Conservation (phyloP, 768 basidiomycete genomes). For the Hebeloma cylindrosporum region DNA sequence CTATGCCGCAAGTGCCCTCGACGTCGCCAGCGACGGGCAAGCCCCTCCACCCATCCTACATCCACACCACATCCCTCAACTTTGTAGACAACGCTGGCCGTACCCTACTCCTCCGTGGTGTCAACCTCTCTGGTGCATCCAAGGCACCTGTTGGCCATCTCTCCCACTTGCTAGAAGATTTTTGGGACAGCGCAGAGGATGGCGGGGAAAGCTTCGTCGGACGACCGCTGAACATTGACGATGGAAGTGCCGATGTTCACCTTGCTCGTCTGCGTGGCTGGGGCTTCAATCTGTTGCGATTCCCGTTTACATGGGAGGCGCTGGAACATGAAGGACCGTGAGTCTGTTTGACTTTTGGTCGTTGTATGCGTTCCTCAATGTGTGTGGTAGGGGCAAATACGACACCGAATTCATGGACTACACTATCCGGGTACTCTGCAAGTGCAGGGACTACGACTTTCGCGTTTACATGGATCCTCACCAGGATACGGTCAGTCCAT, state of each 20-base stretch:
- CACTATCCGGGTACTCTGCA: slow-evolving; percentile 78
- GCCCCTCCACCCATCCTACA: slow-evolving; percentile 46
- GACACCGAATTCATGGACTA: slow-evolving; percentile 94
- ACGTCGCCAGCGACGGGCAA: slow-evolving; percentile 58
- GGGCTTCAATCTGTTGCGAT: slow-evolving; percentile 90
- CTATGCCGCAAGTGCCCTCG: slow-evolving; percentile 57
- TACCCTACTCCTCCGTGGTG: slow-evolving; percentile 84
- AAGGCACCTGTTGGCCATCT: slow-evolving; percentile 80
- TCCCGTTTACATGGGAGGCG: slow-evolving; percentile 92
- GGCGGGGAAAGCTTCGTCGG: slow-evolving; percentile 70
- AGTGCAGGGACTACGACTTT: slow-evolving; percentile 92
- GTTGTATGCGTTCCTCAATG: too few species aligned
- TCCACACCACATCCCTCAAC: slow-evolving; percentile 65
- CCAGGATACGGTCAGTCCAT: slow-evolving; percentile 80
- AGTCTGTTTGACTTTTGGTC: too few species aligned
- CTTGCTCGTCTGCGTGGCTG: slow-evolving; percentile 82
- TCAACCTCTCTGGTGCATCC: slow-evolving; percentile 87
- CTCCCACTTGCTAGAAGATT: slow-evolving; percentile 65
- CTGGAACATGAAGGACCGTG: slow-evolving; percentile 94
- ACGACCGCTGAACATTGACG: slow-evolving; percentile 80
- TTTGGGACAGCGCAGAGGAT: slow-evolving; percentile 73
- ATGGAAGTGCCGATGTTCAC: slow-evolving; percentile 84
- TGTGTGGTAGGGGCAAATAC: slow-evolving; percentile 67
- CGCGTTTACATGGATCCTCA: slow-evolving; percentile 93
- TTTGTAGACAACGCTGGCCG: slow-evolving; percentile 78